These are phyloP conservation scores for Leptoxyphium fumago DNA, from an alignment of 2,329 filamentous ascomycete genomes.

Conservation along the genomic window DNA sequence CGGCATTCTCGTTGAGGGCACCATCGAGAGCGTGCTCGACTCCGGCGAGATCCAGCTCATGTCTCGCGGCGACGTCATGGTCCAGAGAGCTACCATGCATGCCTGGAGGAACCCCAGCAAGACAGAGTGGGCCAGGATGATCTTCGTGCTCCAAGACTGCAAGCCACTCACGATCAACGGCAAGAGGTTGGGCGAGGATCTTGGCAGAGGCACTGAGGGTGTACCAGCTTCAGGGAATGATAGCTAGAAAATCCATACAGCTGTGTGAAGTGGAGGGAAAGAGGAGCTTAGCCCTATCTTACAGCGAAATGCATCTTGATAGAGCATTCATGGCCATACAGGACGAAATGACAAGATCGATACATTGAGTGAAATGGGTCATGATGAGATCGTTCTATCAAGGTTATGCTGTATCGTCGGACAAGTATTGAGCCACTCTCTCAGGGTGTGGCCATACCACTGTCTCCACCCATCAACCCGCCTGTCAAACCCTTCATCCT, in stretches of 20 bases:
- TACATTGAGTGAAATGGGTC: no score
- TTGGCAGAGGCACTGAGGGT: conserved; percentile 13
- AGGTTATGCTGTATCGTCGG: no score
- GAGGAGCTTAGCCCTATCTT: no score
- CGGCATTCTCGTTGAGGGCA: conserved; percentile 23
- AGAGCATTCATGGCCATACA: no score
- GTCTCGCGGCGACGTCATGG: conserved; percentile 22
- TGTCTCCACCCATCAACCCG: conserved; percentile 19
- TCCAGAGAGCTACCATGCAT: conserved; percentile 25
- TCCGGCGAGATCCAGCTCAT: conserved; percentile 19
- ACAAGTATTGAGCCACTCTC: no score
- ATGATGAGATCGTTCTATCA: no score
- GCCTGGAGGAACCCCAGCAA: conserved; percentile 17
- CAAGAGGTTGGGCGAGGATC: conserved; percentile 14
- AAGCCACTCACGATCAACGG: conserved; percentile 14
- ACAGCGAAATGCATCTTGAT: no score
- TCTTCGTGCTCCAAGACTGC: conserved; percentile 18
- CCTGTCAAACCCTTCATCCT: conserved; percentile 34
- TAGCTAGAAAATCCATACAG: not conserved
- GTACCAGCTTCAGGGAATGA: conserved; percentile 11
- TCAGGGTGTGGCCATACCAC: conserved; percentile 3
- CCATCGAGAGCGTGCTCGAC: conserved; percentile 20
- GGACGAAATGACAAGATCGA: no score
- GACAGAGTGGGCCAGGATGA: conserved; percentile 19
- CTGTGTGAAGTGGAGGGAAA: no score